Evolutionary conservation across 345 rosid genomes (phyloP), one percentile per base, ranked within the genome.

Genomic region (Ceriops tagal): DNA sequence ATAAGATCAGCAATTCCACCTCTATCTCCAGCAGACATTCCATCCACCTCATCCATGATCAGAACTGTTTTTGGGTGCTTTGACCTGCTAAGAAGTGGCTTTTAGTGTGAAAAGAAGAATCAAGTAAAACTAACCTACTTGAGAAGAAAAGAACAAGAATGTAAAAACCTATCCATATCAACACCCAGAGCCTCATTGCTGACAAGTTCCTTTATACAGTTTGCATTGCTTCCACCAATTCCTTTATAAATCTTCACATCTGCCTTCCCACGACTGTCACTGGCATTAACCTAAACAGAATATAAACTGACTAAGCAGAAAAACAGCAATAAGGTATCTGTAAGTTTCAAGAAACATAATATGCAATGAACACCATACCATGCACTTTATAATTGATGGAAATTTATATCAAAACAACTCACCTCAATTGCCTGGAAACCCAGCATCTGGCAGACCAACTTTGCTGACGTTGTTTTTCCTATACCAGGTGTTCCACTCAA

Each of bases 1-100:
- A 95, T 92, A 74, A 95, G 97, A 78, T 95, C 99, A 27, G 97
- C 92, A 73, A 95, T 73, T 79, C 99, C 99, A 71, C 97, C 97
- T 82, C 99, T 86, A 79, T 95, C 99, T 58, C 99, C 99, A 60
- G 99, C 99, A 66, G 99, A 95, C 99, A 95, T 95, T 60, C 99
- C 99, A 88, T 95, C 97, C 35, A 92, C 97, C 88, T 95, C 99
- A 75, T 95, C 99, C 99, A 95, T 95, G 71, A 95, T 88, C 58
- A 95, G 85, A 75, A 92, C 99, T 59, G 92, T 79, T 69, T 90
- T 95, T 22, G 81, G 84, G 76, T 78, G 86, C 78, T 87, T 89
- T 58, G 87, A 82, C 79, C 99, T 95, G 80, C 32, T 79, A 77
- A 71, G 28, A 67, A 27, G 56, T 57, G 8, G 65, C 65, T 69